Conservation (phyloP, 305 asterid species). For the Solanum hybrid region DNA sequence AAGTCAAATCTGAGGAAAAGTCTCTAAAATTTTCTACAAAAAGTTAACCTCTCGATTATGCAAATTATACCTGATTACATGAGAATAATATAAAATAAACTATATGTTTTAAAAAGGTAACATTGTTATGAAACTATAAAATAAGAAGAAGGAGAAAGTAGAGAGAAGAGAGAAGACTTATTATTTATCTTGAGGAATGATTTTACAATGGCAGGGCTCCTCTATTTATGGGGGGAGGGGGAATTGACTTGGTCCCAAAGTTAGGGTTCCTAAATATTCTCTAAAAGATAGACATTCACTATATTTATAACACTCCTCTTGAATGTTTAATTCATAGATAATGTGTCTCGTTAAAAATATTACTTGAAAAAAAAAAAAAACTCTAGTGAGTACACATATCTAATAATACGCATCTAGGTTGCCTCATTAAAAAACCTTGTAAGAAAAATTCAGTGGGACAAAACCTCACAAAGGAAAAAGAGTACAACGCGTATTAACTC, state of each 20-base stretch:
- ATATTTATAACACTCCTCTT: neutral
- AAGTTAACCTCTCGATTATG: neutral
- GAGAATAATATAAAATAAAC: neutral
- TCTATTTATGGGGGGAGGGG: neutral
- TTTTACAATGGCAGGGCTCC: neutral
- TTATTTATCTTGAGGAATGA: neutral
- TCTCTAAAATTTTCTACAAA: neutral
- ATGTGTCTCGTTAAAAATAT: neutral
- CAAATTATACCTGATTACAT: neutral
- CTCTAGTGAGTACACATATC: neutral
- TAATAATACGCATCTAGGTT: neutral
- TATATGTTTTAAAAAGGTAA: neutral
- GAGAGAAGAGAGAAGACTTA: neutral
- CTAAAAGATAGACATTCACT: neutral
- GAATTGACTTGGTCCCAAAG: neutral
- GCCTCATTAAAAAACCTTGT: too few species aligned
- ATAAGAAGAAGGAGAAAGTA: neutral
- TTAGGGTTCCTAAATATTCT: neutral
- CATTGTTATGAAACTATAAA: neutral
- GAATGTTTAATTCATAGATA: neutral
- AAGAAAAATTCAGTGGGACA: neutral
- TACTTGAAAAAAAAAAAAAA: neutral
- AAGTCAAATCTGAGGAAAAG: neutral
- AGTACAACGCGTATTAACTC: too few species aligned
- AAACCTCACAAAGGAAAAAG: neutral